Conservation (phyloP, 1,284 basidiomycete genomes). For the Sporisorium graminicola region DNA sequence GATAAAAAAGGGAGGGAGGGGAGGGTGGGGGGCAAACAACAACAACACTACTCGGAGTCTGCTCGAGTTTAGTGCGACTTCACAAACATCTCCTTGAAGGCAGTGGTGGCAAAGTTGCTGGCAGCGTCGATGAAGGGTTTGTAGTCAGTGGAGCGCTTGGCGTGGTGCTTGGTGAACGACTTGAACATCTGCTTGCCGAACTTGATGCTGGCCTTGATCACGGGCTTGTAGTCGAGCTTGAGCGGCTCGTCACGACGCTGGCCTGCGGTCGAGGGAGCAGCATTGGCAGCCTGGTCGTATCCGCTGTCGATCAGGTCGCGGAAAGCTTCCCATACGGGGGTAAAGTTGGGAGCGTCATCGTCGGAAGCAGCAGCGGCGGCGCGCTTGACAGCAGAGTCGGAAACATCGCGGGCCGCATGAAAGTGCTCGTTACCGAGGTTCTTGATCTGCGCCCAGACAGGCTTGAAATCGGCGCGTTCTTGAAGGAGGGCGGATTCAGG, state of each 20-base stretch:
- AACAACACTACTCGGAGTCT: too few species aligned
- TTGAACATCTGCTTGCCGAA: constrained; percentile 47
- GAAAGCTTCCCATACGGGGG: constrained; percentile 54
- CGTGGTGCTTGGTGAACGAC: constrained; percentile 42
- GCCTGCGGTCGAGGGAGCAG: not conserved
- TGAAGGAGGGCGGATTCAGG: constrained; percentile 17
- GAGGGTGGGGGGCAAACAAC: not conserved
- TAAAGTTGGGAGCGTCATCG: constrained; percentile 39
- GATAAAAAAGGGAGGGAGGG: not conserved
- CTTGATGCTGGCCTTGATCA: constrained; percentile 41
- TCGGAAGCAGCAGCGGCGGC: constrained; percentile 8
- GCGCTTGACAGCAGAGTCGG: constrained; percentile 29
- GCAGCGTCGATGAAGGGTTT: constrained; percentile 85
- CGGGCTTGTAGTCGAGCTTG: constrained; percentile 50
- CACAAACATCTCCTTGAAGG: constrained; percentile 42
- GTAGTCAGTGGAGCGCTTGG: constrained; percentile 56
- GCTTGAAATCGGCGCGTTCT: constrained; percentile 51
- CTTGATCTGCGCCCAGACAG: constrained; percentile 56
- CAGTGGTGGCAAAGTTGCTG: constrained; percentile 36
- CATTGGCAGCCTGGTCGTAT: constrained; percentile 33
- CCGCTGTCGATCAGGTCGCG: constrained; percentile 57
- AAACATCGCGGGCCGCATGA: constrained; percentile 23
- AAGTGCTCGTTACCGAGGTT: constrained; percentile 52
- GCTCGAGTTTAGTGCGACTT: constrained; percentile 15
- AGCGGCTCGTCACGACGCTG: constrained; percentile 30